These are phyloP conservation scores for Ambrosia artemisiifolia DNA, from an alignment of 129 eudicot species.

Conservation along the genomic window DNA sequence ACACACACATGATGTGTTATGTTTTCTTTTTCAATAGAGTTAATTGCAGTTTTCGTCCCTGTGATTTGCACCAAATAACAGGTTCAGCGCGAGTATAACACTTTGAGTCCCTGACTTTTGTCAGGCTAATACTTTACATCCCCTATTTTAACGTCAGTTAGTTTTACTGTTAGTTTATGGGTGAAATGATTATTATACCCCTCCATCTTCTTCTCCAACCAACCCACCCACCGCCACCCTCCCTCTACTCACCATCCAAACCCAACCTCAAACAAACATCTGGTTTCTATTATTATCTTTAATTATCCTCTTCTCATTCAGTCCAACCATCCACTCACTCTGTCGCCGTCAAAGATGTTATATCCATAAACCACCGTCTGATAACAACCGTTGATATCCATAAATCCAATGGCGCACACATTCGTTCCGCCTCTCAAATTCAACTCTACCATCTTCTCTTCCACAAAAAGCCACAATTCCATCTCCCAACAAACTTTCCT, in stretches of 20 bases:
- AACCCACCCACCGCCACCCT: too few species aligned
- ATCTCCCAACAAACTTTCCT: constrained; percentile 21
- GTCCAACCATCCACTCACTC: constrained; percentile 18
- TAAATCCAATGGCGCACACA: constrained; percentile 54
- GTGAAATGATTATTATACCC: too few species aligned
- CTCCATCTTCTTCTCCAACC: too few species aligned
- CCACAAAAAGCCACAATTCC: constrained; percentile 37
- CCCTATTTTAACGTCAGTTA: too few species aligned
- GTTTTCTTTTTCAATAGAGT: too few species aligned
- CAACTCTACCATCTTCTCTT: constrained; percentile 37
- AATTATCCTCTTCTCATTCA: constrained; percentile 10
- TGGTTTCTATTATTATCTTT: constrained; percentile 21
- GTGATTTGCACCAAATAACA: too few species aligned
- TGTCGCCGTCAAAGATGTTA: constrained; percentile 29
- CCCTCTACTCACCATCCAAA: neutral
- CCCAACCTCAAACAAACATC: constrained; percentile 2
- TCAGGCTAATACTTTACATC: too few species aligned
- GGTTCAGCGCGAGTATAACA: too few species aligned
- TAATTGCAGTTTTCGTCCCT: too few species aligned
- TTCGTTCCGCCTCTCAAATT: constrained; percentile 50
- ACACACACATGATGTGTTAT: too few species aligned
- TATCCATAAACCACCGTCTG: constrained; percentile 22
- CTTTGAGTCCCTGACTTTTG: too few species aligned
- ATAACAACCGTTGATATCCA: neutral
- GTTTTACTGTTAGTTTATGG: too few species aligned